A percentile compares a stretch with the other conserved stretches of the same genome.
phyloP scores from a whole-genome alignment of 2,329 filamentous ascomycete species.

The Xylaria sp. region DNA sequence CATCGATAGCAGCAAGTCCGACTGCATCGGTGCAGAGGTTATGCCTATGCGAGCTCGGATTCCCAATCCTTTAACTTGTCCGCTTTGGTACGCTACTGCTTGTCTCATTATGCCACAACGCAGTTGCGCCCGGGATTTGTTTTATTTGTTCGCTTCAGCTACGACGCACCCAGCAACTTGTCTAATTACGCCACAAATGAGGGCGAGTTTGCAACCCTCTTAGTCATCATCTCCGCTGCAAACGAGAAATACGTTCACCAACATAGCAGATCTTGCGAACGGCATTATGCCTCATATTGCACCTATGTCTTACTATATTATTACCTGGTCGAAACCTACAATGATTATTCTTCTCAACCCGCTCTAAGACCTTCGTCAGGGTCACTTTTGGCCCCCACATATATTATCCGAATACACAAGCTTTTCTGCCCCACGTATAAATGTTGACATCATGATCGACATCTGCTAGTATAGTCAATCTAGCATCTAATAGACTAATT shows the following conservation, averaged over 20 bases:
- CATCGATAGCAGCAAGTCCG: neutral
- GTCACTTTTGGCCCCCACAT: neutral
- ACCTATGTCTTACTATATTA: neutral
- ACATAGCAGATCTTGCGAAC: too few species aligned
- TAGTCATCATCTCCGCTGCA: neutral
- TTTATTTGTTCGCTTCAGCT: neutral
- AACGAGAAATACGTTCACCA: neutral
- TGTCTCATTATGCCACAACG: too few species aligned
- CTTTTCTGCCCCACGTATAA: neutral
- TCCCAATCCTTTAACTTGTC: neutral
- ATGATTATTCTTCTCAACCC: neutral
- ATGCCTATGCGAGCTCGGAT: neutral
- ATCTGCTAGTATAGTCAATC: neutral
- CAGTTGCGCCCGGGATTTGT: neutral
- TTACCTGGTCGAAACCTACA: neutral
- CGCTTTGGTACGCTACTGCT: too few species aligned
- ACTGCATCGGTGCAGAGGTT: neutral
- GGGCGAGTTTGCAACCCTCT: neutral
- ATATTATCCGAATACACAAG: neutral
- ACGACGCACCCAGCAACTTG: neutral
- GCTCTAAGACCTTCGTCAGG: neutral
- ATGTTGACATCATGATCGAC: neutral
- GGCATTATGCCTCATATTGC: too few species aligned
- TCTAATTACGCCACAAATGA: slow-evolving; percentile 3
- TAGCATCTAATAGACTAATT: neutral